Evolutionary conservation across 1,139 yeast genomes (phyloP), one percentile per base, ranked within the genome.

Genomic region (Sugiyamaella japonica): DNA sequence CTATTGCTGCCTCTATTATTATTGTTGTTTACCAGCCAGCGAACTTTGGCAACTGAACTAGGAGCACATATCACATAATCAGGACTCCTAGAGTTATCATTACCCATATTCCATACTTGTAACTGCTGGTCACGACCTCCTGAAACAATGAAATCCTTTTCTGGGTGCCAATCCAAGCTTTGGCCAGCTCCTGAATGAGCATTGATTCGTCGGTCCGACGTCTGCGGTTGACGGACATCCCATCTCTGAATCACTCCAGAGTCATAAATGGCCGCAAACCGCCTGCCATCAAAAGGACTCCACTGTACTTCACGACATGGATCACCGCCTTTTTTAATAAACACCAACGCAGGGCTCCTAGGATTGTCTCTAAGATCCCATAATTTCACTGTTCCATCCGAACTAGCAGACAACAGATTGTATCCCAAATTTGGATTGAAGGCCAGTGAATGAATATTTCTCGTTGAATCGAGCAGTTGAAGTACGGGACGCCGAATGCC

Each of bases 171-270:
- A 65, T 89, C 90, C 8, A 93, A 71, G 1, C 96, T 83, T 17
- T 91, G 75, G 0, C 96, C 98, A 1, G 96, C 95, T 0, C 96
- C 96, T 1, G 93, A 81, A 68, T 93, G 99, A 2, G 96, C 95
- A 64, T 86, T 89, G 70, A 95, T 80, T 58, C 86, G 83, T 49
- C 84, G 75, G 61, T 90, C 97, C 12, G 67, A 66, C 13, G 51
- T 45, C 9, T 60, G 57, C 5, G 73, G 68, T 53, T 77, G 78
- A 53, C 99, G 77, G 15, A 89, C 64, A 70, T 93, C 99, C 82
- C 89, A 91, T 61, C 86, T 84, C 64, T 88, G 84, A 40, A 93
- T 77, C 1, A 89, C 81, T 4, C 99, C 99, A 1, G 91, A 84
- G 67, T 95, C 99, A 70, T 89, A 95, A 1, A 89, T 91, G 0